phyloP scores from a whole-genome alignment of 805 yeast genomes.

The Yarrowia yakushimensis region DNA sequence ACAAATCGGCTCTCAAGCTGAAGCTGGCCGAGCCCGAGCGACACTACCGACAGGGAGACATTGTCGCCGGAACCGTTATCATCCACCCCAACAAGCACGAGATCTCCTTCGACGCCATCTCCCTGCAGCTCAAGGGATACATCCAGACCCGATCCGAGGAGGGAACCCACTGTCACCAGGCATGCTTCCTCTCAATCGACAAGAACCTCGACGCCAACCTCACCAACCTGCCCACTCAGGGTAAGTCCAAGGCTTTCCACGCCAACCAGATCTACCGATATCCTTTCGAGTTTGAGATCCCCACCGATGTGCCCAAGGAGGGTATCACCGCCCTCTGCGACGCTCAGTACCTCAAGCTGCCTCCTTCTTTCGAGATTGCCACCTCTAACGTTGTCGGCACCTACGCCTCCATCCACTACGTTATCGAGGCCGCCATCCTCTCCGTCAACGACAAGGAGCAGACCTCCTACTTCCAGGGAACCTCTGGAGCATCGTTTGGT shows the following conservation, averaged over 20 bases:
- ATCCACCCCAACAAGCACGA: constrained; percentile 21
- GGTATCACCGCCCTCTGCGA: constrained; percentile 17
- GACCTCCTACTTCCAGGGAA: constrained; percentile 23
- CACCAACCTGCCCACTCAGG: constrained; percentile 19
- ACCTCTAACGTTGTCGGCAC: constrained; percentile 18
- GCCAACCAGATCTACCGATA: constrained; percentile 24
- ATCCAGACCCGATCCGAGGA: constrained; percentile 23
- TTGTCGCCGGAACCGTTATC: constrained; percentile 6
- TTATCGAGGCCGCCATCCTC: constrained; percentile 12
- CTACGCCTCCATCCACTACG: constrained; percentile 18
- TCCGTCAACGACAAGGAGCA: constrained; percentile 12
- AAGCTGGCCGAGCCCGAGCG: constrained; percentile 20
- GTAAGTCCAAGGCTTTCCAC: constrained; percentile 21
- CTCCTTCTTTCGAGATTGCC: constrained; percentile 18
- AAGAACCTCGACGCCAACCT: constrained; percentile 24
- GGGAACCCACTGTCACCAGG: constrained; percentile 24
- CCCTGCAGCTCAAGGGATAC: constrained; percentile 25
- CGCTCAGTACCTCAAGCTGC: constrained; percentile 23
- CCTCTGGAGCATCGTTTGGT: constrained; percentile 17
- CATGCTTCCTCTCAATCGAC: constrained; percentile 17
- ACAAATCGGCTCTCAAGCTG: constrained; percentile 19
- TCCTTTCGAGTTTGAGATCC: constrained; percentile 17
- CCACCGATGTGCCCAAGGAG: constrained; percentile 16
- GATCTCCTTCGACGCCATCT: constrained; percentile 15
- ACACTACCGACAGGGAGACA: constrained; percentile 23